Evolutionary conservation across 495 filamentous ascomycete species (phyloP).

Genomic region (Trichoderma virens): DNA sequence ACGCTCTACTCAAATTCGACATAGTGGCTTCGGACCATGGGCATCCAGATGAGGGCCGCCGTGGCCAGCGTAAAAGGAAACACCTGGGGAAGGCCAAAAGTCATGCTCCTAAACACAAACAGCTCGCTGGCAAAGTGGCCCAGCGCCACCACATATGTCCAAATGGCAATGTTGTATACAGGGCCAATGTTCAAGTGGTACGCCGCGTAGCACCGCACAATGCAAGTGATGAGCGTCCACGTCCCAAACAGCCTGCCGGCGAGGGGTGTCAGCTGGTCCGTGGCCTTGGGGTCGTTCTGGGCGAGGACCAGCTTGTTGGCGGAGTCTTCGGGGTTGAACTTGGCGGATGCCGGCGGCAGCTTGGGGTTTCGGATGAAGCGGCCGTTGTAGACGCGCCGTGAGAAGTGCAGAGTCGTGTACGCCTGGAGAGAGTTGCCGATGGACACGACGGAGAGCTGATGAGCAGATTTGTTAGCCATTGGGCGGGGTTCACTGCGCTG

Average conservation of each 20-base stretch:
- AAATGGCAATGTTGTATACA: slow-evolving; percentile 70
- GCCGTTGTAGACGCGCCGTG: slow-evolving; percentile 66
- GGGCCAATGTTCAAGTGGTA: slow-evolving; percentile 68
- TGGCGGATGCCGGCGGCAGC: slow-evolving; percentile 22
- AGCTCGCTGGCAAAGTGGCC: slow-evolving; percentile 78
- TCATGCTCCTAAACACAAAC: slow-evolving; percentile 63
- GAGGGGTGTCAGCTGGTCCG: slow-evolving; percentile 58
- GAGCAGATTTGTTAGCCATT: background rate
- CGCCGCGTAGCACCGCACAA: slow-evolving; percentile 76
- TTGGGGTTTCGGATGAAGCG: slow-evolving; percentile 37
- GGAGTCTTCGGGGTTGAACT: slow-evolving; percentile 39
- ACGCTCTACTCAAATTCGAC: slow-evolving; percentile 24
- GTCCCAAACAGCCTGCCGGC: slow-evolving; percentile 82
- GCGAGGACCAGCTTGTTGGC: slow-evolving; percentile 34
- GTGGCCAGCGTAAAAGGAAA: slow-evolving; percentile 69
- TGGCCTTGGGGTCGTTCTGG: slow-evolving; percentile 34
- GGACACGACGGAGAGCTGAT: slow-evolving; percentile 66
- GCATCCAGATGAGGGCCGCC: slow-evolving; percentile 73
- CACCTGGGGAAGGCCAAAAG: slow-evolving; percentile 57
- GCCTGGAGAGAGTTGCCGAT: slow-evolving; percentile 75
- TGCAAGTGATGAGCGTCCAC: slow-evolving; percentile 70
- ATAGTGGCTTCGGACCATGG: slow-evolving; percentile 59
- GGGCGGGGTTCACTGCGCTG: background rate
- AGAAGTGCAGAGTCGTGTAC: slow-evolving; percentile 65
- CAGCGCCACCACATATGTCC: slow-evolving; percentile 72